phyloP scores from a whole-genome alignment of 2,329 filamentous ascomycete genomes.

The Whalleya microplaca region DNA sequence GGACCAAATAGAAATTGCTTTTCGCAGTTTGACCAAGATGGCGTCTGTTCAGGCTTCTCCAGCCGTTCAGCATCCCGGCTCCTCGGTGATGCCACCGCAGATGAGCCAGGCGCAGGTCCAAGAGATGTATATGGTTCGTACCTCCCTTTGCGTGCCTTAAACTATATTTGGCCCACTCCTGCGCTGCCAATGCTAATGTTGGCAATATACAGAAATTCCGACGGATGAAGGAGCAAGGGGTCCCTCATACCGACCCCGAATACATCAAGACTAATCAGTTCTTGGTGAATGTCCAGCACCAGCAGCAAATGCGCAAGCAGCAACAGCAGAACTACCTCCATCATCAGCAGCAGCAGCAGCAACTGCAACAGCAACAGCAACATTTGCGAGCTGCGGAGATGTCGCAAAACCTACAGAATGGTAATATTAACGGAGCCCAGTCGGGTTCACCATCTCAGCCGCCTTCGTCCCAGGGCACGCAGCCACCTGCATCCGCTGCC shows the following conservation, averaged over 20 bases:
- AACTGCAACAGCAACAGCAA: slow-evolving; percentile 48
- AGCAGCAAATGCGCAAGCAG: slow-evolving; percentile 61
- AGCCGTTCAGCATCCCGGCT: slow-evolving; percentile 68
- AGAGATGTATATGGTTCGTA: slow-evolving; percentile 66
- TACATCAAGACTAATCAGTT: slow-evolving; percentile 81
- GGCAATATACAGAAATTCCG: slow-evolving; percentile 71
- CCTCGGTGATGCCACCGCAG: slow-evolving; percentile 62
- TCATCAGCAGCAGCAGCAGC: slow-evolving; percentile 61
- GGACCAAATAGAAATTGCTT: slow-evolving; percentile 23
- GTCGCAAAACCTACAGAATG: slow-evolving; percentile 61
- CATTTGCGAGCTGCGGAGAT: slow-evolving; percentile 47
- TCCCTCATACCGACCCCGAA: slow-evolving; percentile 82
- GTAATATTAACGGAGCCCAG: slow-evolving; percentile 55
- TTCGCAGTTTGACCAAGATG: slow-evolving; percentile 56
- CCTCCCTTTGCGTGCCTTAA: slow-evolving; percentile 6
- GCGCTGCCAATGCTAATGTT: slow-evolving; percentile 39
- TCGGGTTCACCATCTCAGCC: slow-evolving; percentile 45
- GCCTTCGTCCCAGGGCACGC: slow-evolving; percentile 36
- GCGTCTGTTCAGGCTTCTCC: slow-evolving; percentile 77
- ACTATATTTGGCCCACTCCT: background rate
- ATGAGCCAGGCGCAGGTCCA: slow-evolving; percentile 79
- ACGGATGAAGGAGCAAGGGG: slow-evolving; percentile 84
- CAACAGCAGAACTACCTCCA: slow-evolving; percentile 62
- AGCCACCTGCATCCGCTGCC: slow-evolving; percentile 41
- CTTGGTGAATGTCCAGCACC: slow-evolving; percentile 71